Base-by-base conservation (phyloP, 2,329 filamentous ascomycete genomes). In the Aspergillus sp. region DNA sequence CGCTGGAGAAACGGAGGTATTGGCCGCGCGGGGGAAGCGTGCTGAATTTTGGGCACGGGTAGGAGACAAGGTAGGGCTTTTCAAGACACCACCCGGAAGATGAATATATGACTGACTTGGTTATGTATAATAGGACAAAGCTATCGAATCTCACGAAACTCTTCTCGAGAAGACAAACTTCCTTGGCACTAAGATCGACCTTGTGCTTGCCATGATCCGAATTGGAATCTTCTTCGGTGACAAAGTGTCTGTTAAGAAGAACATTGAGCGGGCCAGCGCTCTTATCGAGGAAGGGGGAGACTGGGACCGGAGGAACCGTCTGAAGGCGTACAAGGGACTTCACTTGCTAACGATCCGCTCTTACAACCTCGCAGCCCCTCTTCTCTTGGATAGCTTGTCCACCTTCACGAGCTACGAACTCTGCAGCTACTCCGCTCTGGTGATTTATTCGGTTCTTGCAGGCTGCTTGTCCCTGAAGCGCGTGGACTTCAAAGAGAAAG, bases 331-430 rank as follows among this genome's bases (percentile, higher is more conserved):
- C 78, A 89, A 94, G 66, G 93, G 93, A 52, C 78, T 98, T 47
- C 86, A 97, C 66, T 80, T 95, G 48, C 83, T 98, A 57, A 97
- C 91, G 27, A 81, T 93, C 55, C 89, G 93, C 58, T 90, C 89
- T 51, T 89, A 97, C 76, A 87, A 83, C 67, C 76, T 88, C 49
- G 90, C 89, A 36, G 93, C 93, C 2, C 91, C 93, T 36, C 80
- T 96, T 7, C 84, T 98, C 43, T 88, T 98, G 62, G 93, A 98
- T 76, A 95, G 88, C 64, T 78, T 98, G 56, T 96, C 91, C 29
- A 98, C 93, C 26, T 98, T 98, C 69, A 98, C 93, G 52, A 96
- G 89, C 68, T 96, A 96, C 73, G 93, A 98, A 71, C 82, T 98
- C 43, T 98, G 93, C 82, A 91, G 85, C 56, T 98, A 98, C 75